Evolutionary conservation across 805 yeast species (phyloP), one percentile per base, ranked within the genome.

Genomic region (Zygoascus ofunaensis): DNA sequence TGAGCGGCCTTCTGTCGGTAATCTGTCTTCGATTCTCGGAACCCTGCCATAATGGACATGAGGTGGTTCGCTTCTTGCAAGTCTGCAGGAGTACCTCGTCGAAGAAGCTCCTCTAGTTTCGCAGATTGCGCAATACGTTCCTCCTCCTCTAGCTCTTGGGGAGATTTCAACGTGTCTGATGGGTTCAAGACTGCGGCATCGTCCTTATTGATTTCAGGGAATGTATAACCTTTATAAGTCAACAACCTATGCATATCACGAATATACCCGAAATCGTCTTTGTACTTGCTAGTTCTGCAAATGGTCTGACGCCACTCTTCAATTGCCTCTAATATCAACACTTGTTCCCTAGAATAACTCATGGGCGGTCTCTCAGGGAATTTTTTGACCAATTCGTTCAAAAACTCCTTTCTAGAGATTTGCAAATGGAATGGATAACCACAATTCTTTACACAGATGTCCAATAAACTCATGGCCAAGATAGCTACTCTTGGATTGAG

Each of bases 31-130:
- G 79, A 77, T 60, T 87, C 95, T 56, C 84, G 87, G 70, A 87
- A 92, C 4, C 99, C 99, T 4, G 97, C 95, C 96, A 92, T 87
- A 54, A 92, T 79, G 62, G 90, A 87, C 98, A 92, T 92, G 63
- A 92, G 73, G 55, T 84, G 86, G 64, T 92, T 92, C 37, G 99
- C 99, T 64, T 92, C 98, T 55, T 82, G 85, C 58, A 92, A 74
- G 65, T 92, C 99, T 51, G 81, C 84, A 4, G 98, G 97, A 62
- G 85, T 82, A 35, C 97, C 98, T 56, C 97, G 76, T 65, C 97
- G 80, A 50, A 92, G 84, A 50, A 92, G 73, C 63, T 92, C 98
- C 65, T 92, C 98, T 52, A 92, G 74, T 66, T 92, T 92, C 15
- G 98, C 97, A 50, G 85, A 76, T 59, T 89, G 96, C 1, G 94